These are phyloP conservation scores for Botrytis byssoidea DNA, from an alignment of 2,329 filamentous ascomycete genomes.

Conservation along the genomic window DNA sequence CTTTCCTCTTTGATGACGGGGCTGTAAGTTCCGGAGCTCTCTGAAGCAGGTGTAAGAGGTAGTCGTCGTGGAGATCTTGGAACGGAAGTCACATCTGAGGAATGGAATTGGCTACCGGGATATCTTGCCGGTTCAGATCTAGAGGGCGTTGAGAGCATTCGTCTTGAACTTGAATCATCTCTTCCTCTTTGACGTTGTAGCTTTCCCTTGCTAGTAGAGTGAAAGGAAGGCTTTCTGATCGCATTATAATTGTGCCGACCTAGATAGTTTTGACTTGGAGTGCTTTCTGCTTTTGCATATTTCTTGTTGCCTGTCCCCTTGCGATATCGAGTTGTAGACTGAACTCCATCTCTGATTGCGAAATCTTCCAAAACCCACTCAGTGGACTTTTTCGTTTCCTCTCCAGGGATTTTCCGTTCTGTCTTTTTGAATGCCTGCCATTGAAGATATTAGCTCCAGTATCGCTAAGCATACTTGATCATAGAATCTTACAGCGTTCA, in stretches of 20 bases:
- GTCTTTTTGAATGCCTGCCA: conserved; percentile 56
- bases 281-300: conserved; percentile 25
- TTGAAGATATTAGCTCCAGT: conserved; percentile 9
- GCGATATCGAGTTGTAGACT: conserved; percentile 81
- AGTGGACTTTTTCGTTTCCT: conserved; percentile 63
- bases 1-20: conserved; percentile 24
- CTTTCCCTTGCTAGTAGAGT: conserved; percentile 27
- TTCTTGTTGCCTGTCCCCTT: conserved; percentile 49
- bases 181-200: conserved; percentile 25
- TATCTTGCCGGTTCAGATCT: background rate
- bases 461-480: conserved; percentile 38
- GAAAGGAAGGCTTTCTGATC: conserved; percentile 11
- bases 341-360: conserved; percentile 68
- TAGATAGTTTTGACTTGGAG: background rate
- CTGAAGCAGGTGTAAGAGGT: conserved; percentile 30
- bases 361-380: conserved; percentile 76
- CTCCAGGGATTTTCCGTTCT: conserved; percentile 42
- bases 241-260: conserved; percentile 3
- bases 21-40: conserved; percentile 20
- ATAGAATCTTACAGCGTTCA: conserved; percentile 75
- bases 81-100: conserved; percentile 18
- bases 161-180: conserved; percentile 22
- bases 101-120: background rate
- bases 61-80: conserved; percentile 17
- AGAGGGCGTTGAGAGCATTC: conserved; percentile 7